These are phyloP conservation scores for Xerocomus alliaceus DNA, from an alignment of 1,284 basidiomycete genomes.

Conservation along the genomic window DNA sequence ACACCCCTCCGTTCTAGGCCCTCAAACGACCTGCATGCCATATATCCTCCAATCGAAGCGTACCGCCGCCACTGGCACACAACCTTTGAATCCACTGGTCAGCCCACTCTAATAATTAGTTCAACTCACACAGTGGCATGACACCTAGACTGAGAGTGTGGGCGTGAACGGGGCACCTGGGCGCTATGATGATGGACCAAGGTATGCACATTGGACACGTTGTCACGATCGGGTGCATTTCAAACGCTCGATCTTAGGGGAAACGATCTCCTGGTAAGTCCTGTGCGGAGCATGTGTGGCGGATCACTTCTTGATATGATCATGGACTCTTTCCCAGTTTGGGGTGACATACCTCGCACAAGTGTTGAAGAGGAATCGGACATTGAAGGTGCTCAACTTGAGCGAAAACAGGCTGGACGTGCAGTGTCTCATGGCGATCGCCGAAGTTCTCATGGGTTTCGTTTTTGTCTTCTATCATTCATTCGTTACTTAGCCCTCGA, in stretches of 20 bases:
- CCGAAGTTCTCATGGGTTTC: conserved; percentile 82
- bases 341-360: conserved; percentile 93
- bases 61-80: conserved; percentile 14
- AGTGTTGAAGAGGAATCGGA: conserved; percentile 94
- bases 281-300: too few species aligned
- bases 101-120: conserved; percentile 73
- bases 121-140: conserved; percentile 78
- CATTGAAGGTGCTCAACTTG: conserved; percentile 91
- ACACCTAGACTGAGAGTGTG: conserved; percentile 46
- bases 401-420: conserved; percentile 94
- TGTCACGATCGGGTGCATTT: conserved; percentile 85
- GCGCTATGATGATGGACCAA: conserved; percentile 60
- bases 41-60: conserved; percentile 75
- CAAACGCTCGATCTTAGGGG: conserved; percentile 90
- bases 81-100: conserved; percentile 53
- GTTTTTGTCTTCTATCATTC: not conserved
- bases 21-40: conserved; percentile 80
- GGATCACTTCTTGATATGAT: conserved; percentile 1
- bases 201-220: conserved; percentile 81
- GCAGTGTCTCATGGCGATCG: conserved; percentile 78
- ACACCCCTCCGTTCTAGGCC: conserved; percentile 48
- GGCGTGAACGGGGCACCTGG: conserved; percentile 24
- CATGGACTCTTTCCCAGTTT: conserved; percentile 55
- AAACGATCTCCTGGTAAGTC: conserved; percentile 86
- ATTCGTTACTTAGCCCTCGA: not conserved